Evolutionary conservation across 331 rosid species (phyloP).

Genomic region (Telfairia occidentalis): DNA sequence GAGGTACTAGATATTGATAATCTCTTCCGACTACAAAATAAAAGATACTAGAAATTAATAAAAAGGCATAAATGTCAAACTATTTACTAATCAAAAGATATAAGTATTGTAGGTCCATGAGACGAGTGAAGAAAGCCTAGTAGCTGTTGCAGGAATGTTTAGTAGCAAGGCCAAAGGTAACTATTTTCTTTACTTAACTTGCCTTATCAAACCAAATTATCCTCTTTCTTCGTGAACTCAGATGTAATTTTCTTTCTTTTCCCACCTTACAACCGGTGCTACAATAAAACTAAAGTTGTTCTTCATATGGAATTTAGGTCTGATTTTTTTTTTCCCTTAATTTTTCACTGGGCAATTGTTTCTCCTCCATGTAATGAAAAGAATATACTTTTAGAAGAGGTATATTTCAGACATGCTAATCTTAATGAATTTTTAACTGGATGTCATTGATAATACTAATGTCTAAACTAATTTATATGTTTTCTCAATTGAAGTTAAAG

Average conservation of each 20-base stretch:
- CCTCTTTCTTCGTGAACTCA: neutral
- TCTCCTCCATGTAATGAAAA: neutral
- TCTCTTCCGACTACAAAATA: neutral
- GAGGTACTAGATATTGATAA: neutral
- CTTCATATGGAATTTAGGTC: neutral
- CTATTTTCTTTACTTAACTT: conserved; percentile 3
- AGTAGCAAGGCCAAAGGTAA: conserved; percentile 99
- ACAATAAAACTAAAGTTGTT: neutral
- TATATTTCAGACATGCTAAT: neutral
- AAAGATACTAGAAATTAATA: neutral
- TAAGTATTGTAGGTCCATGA: conserved; percentile 56
- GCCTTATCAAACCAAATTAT: neutral
- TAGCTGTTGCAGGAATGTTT: conserved; percentile 99
- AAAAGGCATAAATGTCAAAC: neutral
- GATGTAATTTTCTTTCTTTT: neutral
- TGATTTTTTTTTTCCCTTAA: neutral
- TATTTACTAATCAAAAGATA: conserved; percentile 9
- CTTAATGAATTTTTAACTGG: neutral
- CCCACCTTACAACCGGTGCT: neutral
- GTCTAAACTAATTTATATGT: neutral
- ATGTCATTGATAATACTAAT: neutral
- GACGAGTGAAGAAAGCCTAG: conserved; percentile 88
- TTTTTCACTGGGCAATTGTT: neutral
- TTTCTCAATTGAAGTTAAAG: neutral
- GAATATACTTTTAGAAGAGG: neutral